Percentiles rank a stretch among this genome's conserved stretches.
Evolutionary conservation across 2,329 filamentous ascomycete genomes (phyloP).

Genomic region (Orbilia quercus): DNA sequence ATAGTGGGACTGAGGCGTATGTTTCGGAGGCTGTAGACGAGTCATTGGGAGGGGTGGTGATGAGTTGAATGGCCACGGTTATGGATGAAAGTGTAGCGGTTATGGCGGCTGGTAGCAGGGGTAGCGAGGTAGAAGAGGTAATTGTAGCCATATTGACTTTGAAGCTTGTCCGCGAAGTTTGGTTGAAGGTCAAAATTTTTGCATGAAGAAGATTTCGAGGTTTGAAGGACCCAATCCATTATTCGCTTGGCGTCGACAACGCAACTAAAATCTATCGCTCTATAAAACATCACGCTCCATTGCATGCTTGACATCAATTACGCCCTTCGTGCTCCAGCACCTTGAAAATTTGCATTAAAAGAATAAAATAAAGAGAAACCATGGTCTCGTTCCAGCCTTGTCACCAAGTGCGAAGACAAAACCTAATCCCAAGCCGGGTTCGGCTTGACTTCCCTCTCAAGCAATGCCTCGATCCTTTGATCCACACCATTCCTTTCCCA

Average conservation of each 20-base stretch:
- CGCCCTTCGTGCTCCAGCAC: no score
- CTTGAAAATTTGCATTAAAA: no score
- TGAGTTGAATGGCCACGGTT: constrained; percentile 21
- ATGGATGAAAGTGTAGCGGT: constrained; percentile 38
- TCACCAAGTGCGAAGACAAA: no score
- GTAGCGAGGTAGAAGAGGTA: constrained; percentile 13
- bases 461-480: constrained; percentile 23
- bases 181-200: constrained; percentile 9
- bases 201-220: constrained; percentile 17
- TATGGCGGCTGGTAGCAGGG: constrained; percentile 29
- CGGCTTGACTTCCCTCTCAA: constrained; percentile 40
- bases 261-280: background rate
- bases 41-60: constrained; percentile 29
- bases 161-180: background rate
- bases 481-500: constrained; percentile 36
- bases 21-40: constrained; percentile 22
- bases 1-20: constrained; percentile 37
- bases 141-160: constrained; percentile 26
- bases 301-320: no score
- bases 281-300: no score
- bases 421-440: constrained; percentile 41
- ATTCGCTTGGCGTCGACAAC: constrained; percentile 22
- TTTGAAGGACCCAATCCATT: background rate
- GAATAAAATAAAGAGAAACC: no score
- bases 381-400: no score